Conservation (phyloP, 768 basidiomycete genomes). For the Galerina sulciceps region DNA sequence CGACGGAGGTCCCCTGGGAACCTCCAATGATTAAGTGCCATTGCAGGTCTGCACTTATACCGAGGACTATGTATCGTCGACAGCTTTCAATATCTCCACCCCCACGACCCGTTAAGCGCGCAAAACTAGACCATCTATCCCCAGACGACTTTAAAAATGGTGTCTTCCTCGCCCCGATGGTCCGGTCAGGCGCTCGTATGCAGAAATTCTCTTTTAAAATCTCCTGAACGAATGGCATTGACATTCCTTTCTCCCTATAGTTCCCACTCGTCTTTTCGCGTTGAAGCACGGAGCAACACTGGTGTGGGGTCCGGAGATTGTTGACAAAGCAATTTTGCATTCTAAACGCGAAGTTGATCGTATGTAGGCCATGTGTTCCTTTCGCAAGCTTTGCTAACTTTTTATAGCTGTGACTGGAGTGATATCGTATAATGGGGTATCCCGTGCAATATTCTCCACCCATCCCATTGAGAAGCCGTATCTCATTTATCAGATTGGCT, state of each 20-base stretch:
- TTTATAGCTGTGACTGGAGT: conserved; percentile 81
- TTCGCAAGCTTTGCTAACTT: not conserved
- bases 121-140: conserved; percentile 61
- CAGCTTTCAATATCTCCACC: conserved; percentile 45
- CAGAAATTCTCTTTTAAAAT: conserved; percentile 12
- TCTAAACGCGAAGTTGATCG: conserved; percentile 84
- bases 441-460: conserved; percentile 85
- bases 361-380: conserved; percentile 42
- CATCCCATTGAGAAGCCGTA: conserved; percentile 95
- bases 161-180: conserved; percentile 98
- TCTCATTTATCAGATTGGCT: conserved; percentile 95
- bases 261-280: conserved; percentile 84
- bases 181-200: conserved; percentile 88
- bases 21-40: not conserved
- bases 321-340: conserved; percentile 95
- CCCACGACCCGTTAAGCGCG: conserved; percentile 55
- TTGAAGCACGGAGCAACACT: conserved; percentile 92
- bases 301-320: conserved; percentile 96
- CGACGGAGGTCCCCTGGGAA: too few species aligned
- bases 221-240: not conserved
- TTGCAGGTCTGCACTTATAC: not conserved
- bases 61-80: conserved; percentile 53
- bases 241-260: conserved; percentile 40
- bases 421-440: conserved; percentile 83
- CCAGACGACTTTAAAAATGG: conserved; percentile 84